A percentile compares a stretch with the other conserved stretches of the same genome.
phyloP scores from a whole-genome alignment of 371 early-diverging fungal genomes.

The Mucor velutinosus region DNA sequence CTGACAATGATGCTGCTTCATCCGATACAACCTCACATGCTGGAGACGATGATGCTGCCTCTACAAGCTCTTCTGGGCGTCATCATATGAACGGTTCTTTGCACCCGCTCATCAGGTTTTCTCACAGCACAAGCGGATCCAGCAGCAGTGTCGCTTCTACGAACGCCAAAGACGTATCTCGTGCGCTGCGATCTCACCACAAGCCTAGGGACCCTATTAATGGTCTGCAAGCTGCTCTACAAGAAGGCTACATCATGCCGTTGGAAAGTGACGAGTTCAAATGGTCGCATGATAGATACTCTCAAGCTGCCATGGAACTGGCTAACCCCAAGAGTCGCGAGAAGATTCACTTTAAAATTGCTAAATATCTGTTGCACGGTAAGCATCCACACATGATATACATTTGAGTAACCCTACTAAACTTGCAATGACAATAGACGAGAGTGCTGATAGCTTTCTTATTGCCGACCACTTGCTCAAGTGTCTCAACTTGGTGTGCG shows the following conservation, averaged over 20 bases:
- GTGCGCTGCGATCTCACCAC: background rate
- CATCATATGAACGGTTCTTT: background rate
- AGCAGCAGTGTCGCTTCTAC: background rate
- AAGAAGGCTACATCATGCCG: conserved; percentile 50
- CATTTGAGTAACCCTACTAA: background rate
- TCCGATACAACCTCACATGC: background rate
- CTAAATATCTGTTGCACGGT: conserved; percentile 32
- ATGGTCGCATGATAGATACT: conserved; percentile 52
- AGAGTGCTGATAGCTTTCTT: conserved; percentile 28
- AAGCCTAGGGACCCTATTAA: conserved; percentile 34
- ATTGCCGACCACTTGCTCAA: conserved; percentile 48
- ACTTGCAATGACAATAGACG: conserved; percentile 13
- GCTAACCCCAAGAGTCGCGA: conserved; percentile 36
- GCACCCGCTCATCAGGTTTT: conserved; percentile 10
- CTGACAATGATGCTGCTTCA: conserved; percentile 16
- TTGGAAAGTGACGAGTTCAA: conserved; percentile 46
- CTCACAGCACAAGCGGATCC: background rate
- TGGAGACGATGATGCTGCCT: background rate
- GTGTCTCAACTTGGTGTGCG: conserved; percentile 25
- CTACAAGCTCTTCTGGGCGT: too few species aligned
- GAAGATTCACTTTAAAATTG: conserved; percentile 44
- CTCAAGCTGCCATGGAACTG: conserved; percentile 51
- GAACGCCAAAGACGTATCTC: background rate
- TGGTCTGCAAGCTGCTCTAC: conserved; percentile 47
- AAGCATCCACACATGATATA: background rate